Evolutionary conservation across 2,329 filamentous ascomycete genomes (phyloP), one percentile per base, ranked within the genome.

Genomic region (Clarireedia paspali): DNA sequence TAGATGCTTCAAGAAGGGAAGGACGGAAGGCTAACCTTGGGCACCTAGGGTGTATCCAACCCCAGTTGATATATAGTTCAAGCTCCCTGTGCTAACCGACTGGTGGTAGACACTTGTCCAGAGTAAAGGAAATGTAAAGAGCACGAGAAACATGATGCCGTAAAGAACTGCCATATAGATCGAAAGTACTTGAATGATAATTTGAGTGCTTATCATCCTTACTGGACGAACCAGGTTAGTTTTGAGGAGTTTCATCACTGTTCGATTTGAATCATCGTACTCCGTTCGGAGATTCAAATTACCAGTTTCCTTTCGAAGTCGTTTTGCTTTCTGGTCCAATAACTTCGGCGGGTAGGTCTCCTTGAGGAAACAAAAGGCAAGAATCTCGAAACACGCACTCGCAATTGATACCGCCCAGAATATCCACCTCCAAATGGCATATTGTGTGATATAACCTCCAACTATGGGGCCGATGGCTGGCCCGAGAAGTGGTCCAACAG

Each of bases 111-210:
- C 69, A 0, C 64, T 59, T 2, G 66, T 72, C 79, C 81, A 88
- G 1, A 88, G 71, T 0, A 68, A 64, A 0, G 84, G 78, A 60
- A 85, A 85, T 2, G 77, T 84, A 0, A 80, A 78, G 0, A 87
- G 74, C 40, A 75, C 73, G 3, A 82, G 68, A 62, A 79, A 82
- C 27, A 80, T 71, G 51, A 77, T 71, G 6, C 79, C 78, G 61
- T 81, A 81, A 5, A 76, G 63, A 44, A 75, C 68, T 14, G 74
- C 71, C 62, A 77, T 74, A 64, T 79, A 81, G 9, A 79, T 59
- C 1, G 78, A 73, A 5, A 82, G 70, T 5, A 76, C 66, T 61
- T 79, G 72, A 10, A 83, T 71, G 51, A 82, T 80, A 1, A 75
- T 68, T 48, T 81, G 80, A 2, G 76, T 74, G 4, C 71, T 40